These are phyloP conservation scores for Hibiscus tridactylites DNA, from an alignment of 345 rosid genomes.

Conservation along the genomic window DNA sequence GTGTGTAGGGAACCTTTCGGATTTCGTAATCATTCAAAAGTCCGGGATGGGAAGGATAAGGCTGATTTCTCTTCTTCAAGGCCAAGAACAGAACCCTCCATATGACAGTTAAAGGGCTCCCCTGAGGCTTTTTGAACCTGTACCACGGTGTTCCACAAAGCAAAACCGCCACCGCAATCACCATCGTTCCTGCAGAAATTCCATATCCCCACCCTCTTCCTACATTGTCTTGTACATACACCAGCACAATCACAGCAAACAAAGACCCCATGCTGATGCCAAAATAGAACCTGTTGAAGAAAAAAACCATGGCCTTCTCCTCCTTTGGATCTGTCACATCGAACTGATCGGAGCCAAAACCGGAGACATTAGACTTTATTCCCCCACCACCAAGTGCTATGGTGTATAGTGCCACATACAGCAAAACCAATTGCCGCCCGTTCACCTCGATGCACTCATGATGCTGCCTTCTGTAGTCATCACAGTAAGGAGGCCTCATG, in stretches of 20 bases:
- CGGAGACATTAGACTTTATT: conserved; percentile 88
- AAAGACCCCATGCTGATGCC: conserved; percentile 73
- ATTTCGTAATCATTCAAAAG: conserved; percentile 51
- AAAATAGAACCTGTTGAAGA: conserved; percentile 73
- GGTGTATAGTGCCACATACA: conserved; percentile 76
- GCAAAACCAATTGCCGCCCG: conserved; percentile 59
- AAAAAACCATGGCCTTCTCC: conserved; percentile 64
- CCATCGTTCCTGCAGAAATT: conserved; percentile 75
- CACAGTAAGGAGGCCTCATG: conserved; percentile 77
- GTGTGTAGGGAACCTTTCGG: conserved; percentile 48
- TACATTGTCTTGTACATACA: conserved; percentile 78
- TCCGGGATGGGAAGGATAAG: conserved; percentile 51
- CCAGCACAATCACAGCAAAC: conserved; percentile 65
- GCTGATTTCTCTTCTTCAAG: conserved; percentile 56
- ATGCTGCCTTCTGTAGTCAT: conserved; percentile 41
- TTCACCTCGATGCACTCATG: conserved; percentile 64
- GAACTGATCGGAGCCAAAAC: conserved; percentile 92
- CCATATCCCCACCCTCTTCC: conserved; percentile 99
- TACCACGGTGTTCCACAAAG: conserved; percentile 52
- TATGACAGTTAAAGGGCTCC: conserved; percentile 78
- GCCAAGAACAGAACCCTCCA: conserved; percentile 71
- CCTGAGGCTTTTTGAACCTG: conserved; percentile 69
- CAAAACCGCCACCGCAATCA: conserved; percentile 47
- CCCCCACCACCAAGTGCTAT: conserved; percentile 88
- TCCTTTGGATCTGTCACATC: conserved; percentile 69